phyloP scores from a whole-genome alignment of 192 early-diverging fungal species.

The Haplosporangium gracile region DNA sequence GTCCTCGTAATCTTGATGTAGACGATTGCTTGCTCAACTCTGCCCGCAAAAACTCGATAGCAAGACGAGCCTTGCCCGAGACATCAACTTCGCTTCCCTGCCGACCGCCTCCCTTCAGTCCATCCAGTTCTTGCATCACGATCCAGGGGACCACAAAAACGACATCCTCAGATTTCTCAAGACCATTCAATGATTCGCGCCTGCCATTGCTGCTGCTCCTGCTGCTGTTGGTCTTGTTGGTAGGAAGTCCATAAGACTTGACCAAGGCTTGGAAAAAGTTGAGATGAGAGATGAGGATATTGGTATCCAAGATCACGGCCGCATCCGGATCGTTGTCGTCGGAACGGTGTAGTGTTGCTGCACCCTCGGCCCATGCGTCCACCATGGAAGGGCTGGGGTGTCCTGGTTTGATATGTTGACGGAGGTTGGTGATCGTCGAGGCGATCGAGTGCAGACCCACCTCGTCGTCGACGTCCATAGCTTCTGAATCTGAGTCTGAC shows the following conservation, averaged over 20 bases:
- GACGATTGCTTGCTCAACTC: conserved; percentile 45
- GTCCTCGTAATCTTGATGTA: conserved; percentile 57
- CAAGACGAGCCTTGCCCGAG: conserved; percentile 57
- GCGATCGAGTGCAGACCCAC: conserved; percentile 23
- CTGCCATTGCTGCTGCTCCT: neutral
- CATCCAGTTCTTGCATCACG: conserved; percentile 70
- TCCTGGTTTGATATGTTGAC: conserved; percentile 11
- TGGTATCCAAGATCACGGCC: conserved; percentile 66
- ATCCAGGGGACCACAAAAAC: conserved; percentile 70
- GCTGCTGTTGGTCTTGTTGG: neutral
- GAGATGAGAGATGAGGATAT: conserved; percentile 67
- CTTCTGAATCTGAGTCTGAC: conserved; percentile 13
- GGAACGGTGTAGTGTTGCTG: neutral
- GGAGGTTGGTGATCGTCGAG: conserved; percentile 35
- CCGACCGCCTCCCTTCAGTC: conserved; percentile 56
- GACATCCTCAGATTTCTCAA: conserved; percentile 15
- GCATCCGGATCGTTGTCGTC: conserved; percentile 28
- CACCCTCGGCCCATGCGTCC: conserved; percentile 24
- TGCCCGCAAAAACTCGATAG: conserved; percentile 63
- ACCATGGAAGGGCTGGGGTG: neutral
- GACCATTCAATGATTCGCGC: neutral
- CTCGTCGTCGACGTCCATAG: conserved; percentile 55
- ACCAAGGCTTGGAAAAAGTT: conserved; percentile 60
- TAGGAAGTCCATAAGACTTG: conserved; percentile 4
- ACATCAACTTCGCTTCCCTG: conserved; percentile 36